Base-by-base conservation (phyloP, 2,329 filamentous ascomycete genomes). In the Endocalyx cinctus region DNA sequence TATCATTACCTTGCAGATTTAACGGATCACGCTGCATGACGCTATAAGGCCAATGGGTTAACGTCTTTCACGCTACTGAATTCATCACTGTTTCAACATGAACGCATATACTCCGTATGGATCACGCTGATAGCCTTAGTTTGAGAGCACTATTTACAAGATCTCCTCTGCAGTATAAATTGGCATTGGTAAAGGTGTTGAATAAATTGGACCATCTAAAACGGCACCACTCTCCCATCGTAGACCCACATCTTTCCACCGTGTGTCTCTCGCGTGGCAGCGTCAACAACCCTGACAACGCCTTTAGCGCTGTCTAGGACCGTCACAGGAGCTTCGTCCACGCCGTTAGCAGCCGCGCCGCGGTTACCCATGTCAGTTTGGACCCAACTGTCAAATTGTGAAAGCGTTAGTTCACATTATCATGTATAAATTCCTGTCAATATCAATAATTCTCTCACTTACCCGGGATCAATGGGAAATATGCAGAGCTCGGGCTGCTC, bases 311-410 rank as follows among this genome's bases (percentile, higher is more conserved):
- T 60, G n/a, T 62, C 47, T 7, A 63, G 52, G 10, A 66, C 28
- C 5, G 48, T 54, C 23, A 61, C 44, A 5, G 58, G 52, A 0
- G 63, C 59, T 22, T 53, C 37, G 2, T 48, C 39, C 3, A 58
- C 29, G 0, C 61, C 61, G 7, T 58, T 25, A 2, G 33, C 30
- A 30, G 51, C 43, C 1, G 64, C 62, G 18, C 51, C 60, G 0
- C 38, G 38, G 35, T 60, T 56, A 0, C 64, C 64, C 39, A 65
- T 58, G 8, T 58, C 57, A 0, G 63, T 67, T 39, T 63, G 56
- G 0, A 66, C 60, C 48, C 60, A 62, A 3, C 52, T 55, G 23
- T n/a, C 20, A 8, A 8, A 23, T 23, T 23, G 8, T 23, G 8
- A n/a, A 23, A 23, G 20, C 8, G 20, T 23, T 8, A n/a, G 20